Base-by-base conservation (phyloP, 768 basidiomycete species). In the Daedaleopsis sinensis region DNA sequence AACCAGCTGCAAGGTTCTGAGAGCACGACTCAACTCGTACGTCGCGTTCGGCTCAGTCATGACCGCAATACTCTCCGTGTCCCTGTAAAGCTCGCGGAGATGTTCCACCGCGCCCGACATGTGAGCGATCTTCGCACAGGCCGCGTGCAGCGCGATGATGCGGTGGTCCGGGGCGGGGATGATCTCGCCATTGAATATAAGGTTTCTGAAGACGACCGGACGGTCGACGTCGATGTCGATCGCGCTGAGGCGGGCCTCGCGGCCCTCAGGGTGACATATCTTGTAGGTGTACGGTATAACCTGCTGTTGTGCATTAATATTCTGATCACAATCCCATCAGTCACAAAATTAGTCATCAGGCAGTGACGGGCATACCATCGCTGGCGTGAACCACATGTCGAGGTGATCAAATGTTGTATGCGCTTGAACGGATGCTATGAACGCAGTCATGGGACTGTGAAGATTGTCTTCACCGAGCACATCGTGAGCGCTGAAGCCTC, bases 41-140 rank as follows among this genome's bases (percentile, higher is more conserved):
- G 59, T 47, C 21, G 59, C 59, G 50, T 61, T 56, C 59, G 59
- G 59, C 35, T 61, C 37, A 15, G 54, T 61, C 59, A 56, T 56
- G 32, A 51, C 55, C 42, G 54, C 43, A 18, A 61, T 44, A 16
- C n/a, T 35, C 12, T 61, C 59, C 21, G 54, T 43, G 27, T 56
- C 59, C 48, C 59, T 19, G 49, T 51, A 61, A 5, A 55, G 24
- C 54, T 61, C 59, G 21, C 38, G 37, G 23, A 61, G 54, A 23
- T 36, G 32, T 56, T 61, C 59, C 39, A 47, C 59, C 21, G 48
- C 59, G 32, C 53, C 59, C 18, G 54, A 61, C 53, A 56, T 61
- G 49, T 56, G 54, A n/a, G 59, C 59, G 24, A 61, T 56, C 59
- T 42, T 50, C 46, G 59, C 59, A 21, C 59, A 61, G 27, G 59